Evolutionary conservation across 805 yeast genomes (phyloP).

Genomic region (Hanseniaspora taiwanica): DNA sequence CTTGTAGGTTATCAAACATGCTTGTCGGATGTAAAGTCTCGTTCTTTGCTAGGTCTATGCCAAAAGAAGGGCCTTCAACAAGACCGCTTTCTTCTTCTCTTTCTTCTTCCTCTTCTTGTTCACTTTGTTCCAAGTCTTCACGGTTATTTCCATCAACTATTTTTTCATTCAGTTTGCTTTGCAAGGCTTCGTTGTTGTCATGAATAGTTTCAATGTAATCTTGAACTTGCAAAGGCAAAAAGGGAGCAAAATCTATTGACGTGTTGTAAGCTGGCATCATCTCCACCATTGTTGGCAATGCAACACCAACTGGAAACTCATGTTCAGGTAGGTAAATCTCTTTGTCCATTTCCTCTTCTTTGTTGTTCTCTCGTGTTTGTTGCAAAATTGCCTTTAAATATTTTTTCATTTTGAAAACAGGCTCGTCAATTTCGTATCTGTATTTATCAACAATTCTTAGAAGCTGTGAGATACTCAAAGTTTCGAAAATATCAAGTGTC

Average conservation of each 20-base stretch:
- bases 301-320: conserved; percentile 39
- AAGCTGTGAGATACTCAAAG: conserved; percentile 56
- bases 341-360: conserved; percentile 10
- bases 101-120: conserved; percentile 8
- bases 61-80: conserved; percentile 3
- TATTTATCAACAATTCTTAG: conserved; percentile 61
- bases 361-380: neutral
- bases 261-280: conserved; percentile 50
- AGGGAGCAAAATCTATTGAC: conserved; percentile 46
- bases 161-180: conserved; percentile 16
- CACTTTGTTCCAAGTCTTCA: conserved; percentile 9
- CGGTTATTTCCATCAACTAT: neutral
- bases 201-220: conserved; percentile 62
- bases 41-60: conserved; percentile 24
- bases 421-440: conserved; percentile 74
- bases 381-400: neutral
- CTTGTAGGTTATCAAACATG: conserved; percentile 58
- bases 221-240: conserved; percentile 51
- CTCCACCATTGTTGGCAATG: conserved; percentile 63
- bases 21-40: conserved; percentile 24
- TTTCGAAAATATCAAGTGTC: conserved; percentile 38
- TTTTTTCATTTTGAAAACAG: conserved; percentile 37
- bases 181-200: conserved; percentile 27
- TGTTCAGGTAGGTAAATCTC: conserved; percentile 35
- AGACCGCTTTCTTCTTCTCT: conserved; percentile 7